Conservation (phyloP, 371 early-diverging fungal genomes). For the Chytridium lagenaria region DNA sequence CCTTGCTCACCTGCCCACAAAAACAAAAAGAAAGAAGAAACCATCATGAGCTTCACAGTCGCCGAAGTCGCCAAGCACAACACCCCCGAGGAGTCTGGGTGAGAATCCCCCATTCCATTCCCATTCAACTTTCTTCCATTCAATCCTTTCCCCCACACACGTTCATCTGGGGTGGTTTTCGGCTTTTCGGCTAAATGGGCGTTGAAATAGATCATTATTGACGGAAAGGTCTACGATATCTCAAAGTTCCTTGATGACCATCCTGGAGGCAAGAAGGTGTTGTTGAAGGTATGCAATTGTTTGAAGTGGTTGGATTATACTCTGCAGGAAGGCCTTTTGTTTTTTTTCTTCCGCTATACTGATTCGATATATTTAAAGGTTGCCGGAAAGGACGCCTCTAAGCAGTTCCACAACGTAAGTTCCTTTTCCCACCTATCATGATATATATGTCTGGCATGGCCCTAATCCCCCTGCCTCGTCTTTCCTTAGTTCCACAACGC, state of each 20-base stretch:
- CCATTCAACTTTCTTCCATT: too few species aligned
- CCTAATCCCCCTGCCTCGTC: not conserved
- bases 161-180: not conserved
- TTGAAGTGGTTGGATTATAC: too few species aligned
- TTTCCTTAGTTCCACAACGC: conserved; percentile 29
- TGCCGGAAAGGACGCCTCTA: conserved; percentile 41
- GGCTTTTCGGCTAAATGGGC: conserved; percentile 13
- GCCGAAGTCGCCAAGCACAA: conserved; percentile 68
- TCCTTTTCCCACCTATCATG: not conserved
- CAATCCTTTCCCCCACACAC: too few species aligned
- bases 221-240: conserved; percentile 84
- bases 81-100: conserved; percentile 67
- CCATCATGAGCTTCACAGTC: conserved; percentile 37
- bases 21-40: too few species aligned
- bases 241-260: conserved; percentile 78
- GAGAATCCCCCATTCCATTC: too few species aligned
- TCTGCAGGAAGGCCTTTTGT: not conserved
- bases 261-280: conserved; percentile 36
- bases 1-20: too few species aligned
- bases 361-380: conserved; percentile 13
- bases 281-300: conserved; percentile 5
- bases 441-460: not conserved
- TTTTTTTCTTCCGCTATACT: conserved; percentile 1
- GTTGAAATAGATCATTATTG: conserved; percentile 64
- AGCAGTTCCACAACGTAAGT: conserved; percentile 33